Evolutionary conservation across 2,329 filamentous ascomycete species (phyloP).

Genomic region (Akanthomyces muscarius): DNA sequence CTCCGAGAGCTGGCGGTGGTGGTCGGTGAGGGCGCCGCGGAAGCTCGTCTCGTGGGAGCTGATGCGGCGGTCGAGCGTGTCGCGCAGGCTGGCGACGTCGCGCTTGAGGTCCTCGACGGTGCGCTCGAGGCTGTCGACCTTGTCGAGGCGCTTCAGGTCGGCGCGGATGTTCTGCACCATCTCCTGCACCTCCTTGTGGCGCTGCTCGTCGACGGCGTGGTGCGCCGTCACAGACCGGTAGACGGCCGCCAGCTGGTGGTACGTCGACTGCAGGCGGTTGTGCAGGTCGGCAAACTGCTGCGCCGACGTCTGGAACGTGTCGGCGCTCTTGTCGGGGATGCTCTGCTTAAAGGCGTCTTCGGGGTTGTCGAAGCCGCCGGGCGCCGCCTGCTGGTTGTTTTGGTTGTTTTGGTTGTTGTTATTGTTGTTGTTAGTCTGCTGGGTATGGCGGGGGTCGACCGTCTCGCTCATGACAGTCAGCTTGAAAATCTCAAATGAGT

Average conservation of each 20-base stretch:
- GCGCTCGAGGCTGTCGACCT: constrained; percentile 43
- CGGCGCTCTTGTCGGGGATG: constrained; percentile 46
- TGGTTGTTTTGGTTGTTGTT: constrained; percentile 26
- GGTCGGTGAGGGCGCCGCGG: constrained; percentile 48
- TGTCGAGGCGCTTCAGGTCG: constrained; percentile 41
- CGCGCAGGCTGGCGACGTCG: constrained; percentile 55
- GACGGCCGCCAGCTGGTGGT: constrained; percentile 63
- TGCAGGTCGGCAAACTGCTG: constrained; percentile 80
- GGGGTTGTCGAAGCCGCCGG: background rate
- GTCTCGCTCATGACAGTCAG: constrained; percentile 66
- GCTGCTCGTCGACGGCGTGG: constrained; percentile 49
- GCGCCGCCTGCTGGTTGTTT: constrained; percentile 20
- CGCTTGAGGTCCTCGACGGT: constrained; percentile 40
- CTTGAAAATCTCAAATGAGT: constrained; percentile 92
- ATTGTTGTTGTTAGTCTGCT: constrained; percentile 27
- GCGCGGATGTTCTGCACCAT: constrained; percentile 45
- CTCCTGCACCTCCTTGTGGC: constrained; percentile 51
- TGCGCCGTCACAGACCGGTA: constrained; percentile 53
- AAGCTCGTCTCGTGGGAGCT: constrained; percentile 49
- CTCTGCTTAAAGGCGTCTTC: constrained; percentile 36
- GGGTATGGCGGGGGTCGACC: constrained; percentile 22
- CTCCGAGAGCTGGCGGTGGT: constrained; percentile 47
- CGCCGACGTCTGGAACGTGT: constrained; percentile 45
- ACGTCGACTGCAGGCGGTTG: constrained; percentile 71
- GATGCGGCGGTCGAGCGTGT: constrained; percentile 48